A percentile compares a stretch with the other conserved stretches of the same genome.
phyloP scores from a whole-genome alignment of 148 eudicot species.

The Persicaria tinctoria region DNA sequence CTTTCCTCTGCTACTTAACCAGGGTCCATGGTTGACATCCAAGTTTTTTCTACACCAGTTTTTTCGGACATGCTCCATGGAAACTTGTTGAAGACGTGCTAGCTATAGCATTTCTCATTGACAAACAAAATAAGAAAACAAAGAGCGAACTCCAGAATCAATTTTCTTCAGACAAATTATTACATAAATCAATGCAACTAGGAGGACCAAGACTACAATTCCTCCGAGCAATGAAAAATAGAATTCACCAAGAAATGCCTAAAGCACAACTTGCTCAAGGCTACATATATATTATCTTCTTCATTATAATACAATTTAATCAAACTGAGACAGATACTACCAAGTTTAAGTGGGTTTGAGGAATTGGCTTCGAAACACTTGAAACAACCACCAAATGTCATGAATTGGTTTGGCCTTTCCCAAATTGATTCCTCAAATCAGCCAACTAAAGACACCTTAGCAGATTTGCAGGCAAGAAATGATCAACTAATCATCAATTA shows the following conservation, averaged over 20 bases:
- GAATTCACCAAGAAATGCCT: not conserved
- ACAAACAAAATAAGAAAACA: not conserved
- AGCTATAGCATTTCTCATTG: not conserved
- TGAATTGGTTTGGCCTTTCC: not conserved
- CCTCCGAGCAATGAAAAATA: not conserved
- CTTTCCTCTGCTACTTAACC: constrained; percentile 21
- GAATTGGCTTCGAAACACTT: not conserved
- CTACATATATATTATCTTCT: not conserved
- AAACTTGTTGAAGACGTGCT: not conserved
- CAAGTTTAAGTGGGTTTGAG: not conserved
- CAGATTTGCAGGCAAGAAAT: not conserved
- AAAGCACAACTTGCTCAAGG: not conserved
- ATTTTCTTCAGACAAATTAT: not conserved
- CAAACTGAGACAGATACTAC: no score
- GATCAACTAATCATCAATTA: not conserved
- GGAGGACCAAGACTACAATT: not conserved
- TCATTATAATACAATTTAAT: not conserved
- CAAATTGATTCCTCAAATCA: not conserved
- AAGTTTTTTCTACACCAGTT: constrained; percentile 15
- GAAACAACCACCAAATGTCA: not conserved
- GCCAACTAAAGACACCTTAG: not conserved
- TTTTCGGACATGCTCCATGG: constrained; percentile 11
- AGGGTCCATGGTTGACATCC: constrained; percentile 18
- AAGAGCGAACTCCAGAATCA: not conserved
- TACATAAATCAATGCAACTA: not conserved